phyloP scores from a whole-genome alignment of 78 protist genomes.

The Cyanophora paradoxa region DNA sequence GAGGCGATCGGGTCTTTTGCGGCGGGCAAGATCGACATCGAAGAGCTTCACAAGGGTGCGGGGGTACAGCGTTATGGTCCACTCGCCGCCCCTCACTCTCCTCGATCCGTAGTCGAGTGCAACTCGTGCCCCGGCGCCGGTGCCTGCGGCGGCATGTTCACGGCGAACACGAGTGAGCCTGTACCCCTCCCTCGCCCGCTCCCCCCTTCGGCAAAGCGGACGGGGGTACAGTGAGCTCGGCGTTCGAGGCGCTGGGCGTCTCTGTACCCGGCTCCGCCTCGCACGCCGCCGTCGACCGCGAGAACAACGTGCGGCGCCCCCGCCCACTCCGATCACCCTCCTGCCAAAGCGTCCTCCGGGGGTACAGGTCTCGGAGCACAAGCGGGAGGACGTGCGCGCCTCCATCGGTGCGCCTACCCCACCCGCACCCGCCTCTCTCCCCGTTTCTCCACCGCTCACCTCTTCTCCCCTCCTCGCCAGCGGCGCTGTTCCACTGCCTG shows the following conservation, averaged over 20 bases:
- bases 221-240: no score
- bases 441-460: not conserved
- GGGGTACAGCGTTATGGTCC: not conserved
- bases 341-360: no score
- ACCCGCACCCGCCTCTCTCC: no score
- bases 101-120: not conserved
- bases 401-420: not conserved
- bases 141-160: not conserved
- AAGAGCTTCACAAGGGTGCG: not conserved
- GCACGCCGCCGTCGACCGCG: no score
- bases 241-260: not conserved
- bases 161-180: not conserved
- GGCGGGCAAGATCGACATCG: not conserved
- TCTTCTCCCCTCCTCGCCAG: not conserved
- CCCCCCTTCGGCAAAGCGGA: no score
- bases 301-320: no score
- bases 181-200: no score
- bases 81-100: not conserved
- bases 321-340: no score
- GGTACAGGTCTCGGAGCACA: not conserved
- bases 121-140: not conserved
- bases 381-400: not conserved
- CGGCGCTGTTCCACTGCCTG: not conserved
- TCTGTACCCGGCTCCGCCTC: not conserved
- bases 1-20: not conserved